Evolutionary conservation across 768 basidiomycete species (phyloP), one percentile per base, ranked within the genome.

Genomic region (Pulveroboletus frians): DNA sequence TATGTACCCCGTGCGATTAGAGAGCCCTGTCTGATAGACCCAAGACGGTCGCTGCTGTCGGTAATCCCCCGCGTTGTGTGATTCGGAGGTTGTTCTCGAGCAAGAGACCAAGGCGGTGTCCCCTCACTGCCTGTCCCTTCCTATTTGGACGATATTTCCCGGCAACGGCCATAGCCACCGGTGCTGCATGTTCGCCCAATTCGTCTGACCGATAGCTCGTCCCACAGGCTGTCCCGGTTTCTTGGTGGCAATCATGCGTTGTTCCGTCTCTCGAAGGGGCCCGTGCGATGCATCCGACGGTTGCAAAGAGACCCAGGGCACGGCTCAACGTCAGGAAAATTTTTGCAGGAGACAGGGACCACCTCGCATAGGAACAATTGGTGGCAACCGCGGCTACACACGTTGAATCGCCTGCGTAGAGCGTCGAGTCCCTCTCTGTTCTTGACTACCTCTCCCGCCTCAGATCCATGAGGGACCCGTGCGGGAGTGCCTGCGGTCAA

Each of bases 1-100:
- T 61, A 61, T 48, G 53, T 50, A 30, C 30, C n/a, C 36, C 13
- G 27, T 1, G 23, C 26, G 18, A 55, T 32, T 14, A 21, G 36
- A 44, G 26, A 15, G n/a, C 15, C 29, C 17, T 31, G 18, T 20
- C 47, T 34, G 30, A 34, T 43, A 21, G 38, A 15, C 7, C 23
- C 30, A 2, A 21, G 35, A 30, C 55, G 46, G 55, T 10, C 47
- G 32, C 41, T 30, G 32, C 26, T 26, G 9, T 10, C 14, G 35
- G 35, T 36, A 13, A 18, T 31, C 27, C 44, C 31, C 31, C n/a
- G 26, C 11, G 39, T 41, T 41, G 5, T 27, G 39, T 40, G n/a
- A 29, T 10, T 23, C 39, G 5, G 21, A 9, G 17, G 11, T 17
- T 27, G 26, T 41, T 17, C 23, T 23, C 8, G 21, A 38, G 34